Evolutionary conservation across 108 stramenopile species (phyloP).

Genomic region (Mediolabrus comicus): DNA sequence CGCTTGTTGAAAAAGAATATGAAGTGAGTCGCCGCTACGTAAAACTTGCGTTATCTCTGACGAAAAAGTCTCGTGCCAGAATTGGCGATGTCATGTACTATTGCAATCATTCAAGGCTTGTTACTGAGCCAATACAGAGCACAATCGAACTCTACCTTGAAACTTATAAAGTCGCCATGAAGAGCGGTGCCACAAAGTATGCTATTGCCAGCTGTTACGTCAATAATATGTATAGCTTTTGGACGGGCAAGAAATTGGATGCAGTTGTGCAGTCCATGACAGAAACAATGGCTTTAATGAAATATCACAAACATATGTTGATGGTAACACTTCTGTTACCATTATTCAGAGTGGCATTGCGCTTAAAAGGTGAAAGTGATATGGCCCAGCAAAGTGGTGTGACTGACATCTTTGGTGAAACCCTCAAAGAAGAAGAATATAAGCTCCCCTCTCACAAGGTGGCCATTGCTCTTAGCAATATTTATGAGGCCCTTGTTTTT

Average conservation of each 20-base stretch:
- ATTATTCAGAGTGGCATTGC: background rate
- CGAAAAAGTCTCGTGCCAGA: background rate
- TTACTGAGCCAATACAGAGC: slow-evolving; percentile 4
- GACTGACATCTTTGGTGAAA: background rate
- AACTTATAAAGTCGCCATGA: slow-evolving; percentile 4
- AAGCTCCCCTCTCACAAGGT: too few species aligned
- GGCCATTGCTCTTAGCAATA: too few species aligned
- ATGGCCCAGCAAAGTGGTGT: background rate
- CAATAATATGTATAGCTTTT: background rate
- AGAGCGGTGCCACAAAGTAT: slow-evolving; percentile 5
- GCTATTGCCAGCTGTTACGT: slow-evolving; percentile 3
- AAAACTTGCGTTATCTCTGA: slow-evolving; percentile 4
- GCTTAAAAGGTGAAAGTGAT: background rate
- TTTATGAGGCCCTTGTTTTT: background rate
- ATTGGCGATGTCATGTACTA: background rate
- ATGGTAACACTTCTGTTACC: background rate
- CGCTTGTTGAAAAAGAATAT: background rate
- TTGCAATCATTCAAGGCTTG: background rate
- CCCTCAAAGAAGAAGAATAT: background rate
- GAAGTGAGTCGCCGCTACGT: slow-evolving; percentile 1
- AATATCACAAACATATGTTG: background rate
- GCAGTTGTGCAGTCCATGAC: background rate
- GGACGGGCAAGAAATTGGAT: slow-evolving; percentile 3
- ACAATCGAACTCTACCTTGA: slow-evolving; percentile 4
- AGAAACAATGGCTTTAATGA: background rate